Evolutionary conservation across 2,329 filamentous ascomycete species (phyloP), one percentile per base, ranked within the genome.

Genomic region (Fusarium bactridioides): DNA sequence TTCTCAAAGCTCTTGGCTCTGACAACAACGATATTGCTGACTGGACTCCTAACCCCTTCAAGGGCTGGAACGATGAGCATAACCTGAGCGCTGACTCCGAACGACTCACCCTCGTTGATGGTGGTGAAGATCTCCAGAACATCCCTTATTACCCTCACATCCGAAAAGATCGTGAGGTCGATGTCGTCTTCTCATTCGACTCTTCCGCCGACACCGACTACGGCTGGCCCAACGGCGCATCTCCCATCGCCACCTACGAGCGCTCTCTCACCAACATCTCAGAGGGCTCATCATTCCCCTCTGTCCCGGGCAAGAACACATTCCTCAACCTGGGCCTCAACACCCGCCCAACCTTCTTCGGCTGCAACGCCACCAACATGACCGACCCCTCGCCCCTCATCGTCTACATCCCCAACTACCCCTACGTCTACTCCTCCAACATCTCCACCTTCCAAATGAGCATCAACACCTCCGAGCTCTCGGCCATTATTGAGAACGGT

Each of bases 401-500:
- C 70, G 93, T 97, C 72, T 99, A 99, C 84, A 81, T 98, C 50
- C 94, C 96, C 76, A 83, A 83, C 80, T 87, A 91, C 27, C 95
- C 94, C 3, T 97, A 97, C 83, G 88, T 91, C 51, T 89, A 88
- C 79, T 83, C 86, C 72, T 93, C 91, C 80, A 98, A 98, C 84
- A 87, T 92, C 11, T 93, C 92, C 5, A 98, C 95, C 54, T 95
- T 93, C 80, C 86, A 90, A 67, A 84, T 90, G 41, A 81, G 82
- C 44, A 94, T 95, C 86, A 85, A 87, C 40, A 82, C 89, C 75
- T 81, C 79, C 2, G 82, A 94, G 82, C 93, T 95, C 70, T 89
- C 97, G 79, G 87, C 87, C 70, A 93, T 97, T 78, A 94, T 99
- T 77, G 81, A 89, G 74, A 98, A 99, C 82, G 95, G 94, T 25